A percentile compares a stretch with the other conserved stretches of the same genome.
Evolutionary conservation across 495 filamentous ascomycete species (phyloP).

Genomic region (Penicillium lagena): DNA sequence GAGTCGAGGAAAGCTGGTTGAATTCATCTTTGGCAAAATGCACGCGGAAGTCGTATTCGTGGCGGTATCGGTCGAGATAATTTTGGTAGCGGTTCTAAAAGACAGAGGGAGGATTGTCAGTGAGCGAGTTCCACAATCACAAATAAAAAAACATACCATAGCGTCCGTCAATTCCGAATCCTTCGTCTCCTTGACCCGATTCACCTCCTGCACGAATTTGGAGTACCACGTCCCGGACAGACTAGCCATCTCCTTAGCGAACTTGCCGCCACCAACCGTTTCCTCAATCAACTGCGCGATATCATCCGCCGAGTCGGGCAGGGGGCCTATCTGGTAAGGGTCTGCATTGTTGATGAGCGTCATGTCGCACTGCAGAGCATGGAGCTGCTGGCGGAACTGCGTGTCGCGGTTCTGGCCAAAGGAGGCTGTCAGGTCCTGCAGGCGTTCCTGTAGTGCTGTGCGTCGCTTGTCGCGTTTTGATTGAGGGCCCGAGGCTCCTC

Average conservation of each 20-base stretch:
- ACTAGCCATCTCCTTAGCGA: constrained; percentile 51
- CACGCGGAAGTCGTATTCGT: constrained; percentile 44
- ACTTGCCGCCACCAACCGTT: constrained; percentile 46
- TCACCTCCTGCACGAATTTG: constrained; percentile 75
- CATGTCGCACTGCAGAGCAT: constrained; percentile 84
- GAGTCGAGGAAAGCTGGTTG: constrained; percentile 62
- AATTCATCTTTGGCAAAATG: constrained; percentile 80
- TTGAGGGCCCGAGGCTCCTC: constrained; percentile 24
- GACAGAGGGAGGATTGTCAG: background rate
- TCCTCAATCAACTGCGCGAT: constrained; percentile 58
- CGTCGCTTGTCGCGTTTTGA: constrained; percentile 91
- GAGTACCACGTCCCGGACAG: constrained; percentile 75
- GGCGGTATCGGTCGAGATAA: constrained; percentile 32
- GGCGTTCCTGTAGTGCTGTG: constrained; percentile 66
- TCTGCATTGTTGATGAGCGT: constrained; percentile 77
- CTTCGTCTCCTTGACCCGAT: constrained; percentile 74
- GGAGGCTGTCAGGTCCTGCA: constrained; percentile 63
- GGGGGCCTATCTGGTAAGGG: constrained; percentile 63
- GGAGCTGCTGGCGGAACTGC: constrained; percentile 83
- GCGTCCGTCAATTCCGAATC: constrained; percentile 71
- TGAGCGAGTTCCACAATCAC: background rate
- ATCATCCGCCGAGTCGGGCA: constrained; percentile 65
- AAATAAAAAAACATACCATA: constrained; percentile 51
- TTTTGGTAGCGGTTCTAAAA: constrained; percentile 35
- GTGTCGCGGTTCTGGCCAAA: constrained; percentile 76